Evolutionary conservation across 2,329 filamentous ascomycete genomes (phyloP).

Genomic region (Colletotrichum musae): DNA sequence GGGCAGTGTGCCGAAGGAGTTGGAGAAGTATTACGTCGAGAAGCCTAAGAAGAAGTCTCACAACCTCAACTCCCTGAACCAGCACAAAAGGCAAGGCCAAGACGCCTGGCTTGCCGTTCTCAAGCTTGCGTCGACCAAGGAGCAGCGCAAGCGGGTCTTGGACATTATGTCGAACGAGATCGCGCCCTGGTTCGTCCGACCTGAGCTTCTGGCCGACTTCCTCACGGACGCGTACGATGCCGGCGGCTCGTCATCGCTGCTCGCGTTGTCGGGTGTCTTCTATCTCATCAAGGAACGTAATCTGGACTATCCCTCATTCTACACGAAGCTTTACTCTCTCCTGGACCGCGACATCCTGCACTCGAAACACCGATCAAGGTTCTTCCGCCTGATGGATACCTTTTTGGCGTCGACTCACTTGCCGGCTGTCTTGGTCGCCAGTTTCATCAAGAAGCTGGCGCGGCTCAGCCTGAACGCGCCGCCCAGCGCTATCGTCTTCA

Average conservation of each 20-base stretch:
- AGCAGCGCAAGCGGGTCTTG: conserved; percentile 85
- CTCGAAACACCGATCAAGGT: conserved; percentile 92
- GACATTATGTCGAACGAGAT: conserved; percentile 82
- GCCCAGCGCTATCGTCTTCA: conserved; percentile 88
- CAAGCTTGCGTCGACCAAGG: conserved; percentile 74
- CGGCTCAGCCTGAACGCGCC: conserved; percentile 89
- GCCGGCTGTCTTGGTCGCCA: conserved; percentile 90
- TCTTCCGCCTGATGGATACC: conserved; percentile 92
- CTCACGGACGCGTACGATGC: conserved; percentile 93
- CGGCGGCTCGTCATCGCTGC: conserved; percentile 87
- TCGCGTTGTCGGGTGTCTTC: conserved; percentile 93
- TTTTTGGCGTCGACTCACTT: conserved; percentile 94
- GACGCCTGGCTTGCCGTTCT: conserved; percentile 89
- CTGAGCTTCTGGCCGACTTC: conserved; percentile 95
- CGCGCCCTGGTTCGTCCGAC: conserved; percentile 89
- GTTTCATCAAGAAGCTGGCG: conserved; percentile 95
- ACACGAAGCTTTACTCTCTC: conserved; percentile 92
- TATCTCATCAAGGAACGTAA: conserved; percentile 95
- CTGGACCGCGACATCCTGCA: conserved; percentile 89
- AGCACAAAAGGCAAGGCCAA: conserved; percentile 86
- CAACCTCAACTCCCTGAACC: conserved; percentile 73
- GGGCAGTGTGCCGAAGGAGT: conserved; percentile 79
- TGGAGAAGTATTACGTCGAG: conserved; percentile 78
- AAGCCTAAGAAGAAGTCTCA: conserved; percentile 78
- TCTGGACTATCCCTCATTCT: conserved; percentile 96